Percentiles rank a stretch among this genome's conserved stretches.
Evolutionary conservation across 208 protist genomes (phyloP).

Genomic region (Blechomonas ayalai): DNA sequence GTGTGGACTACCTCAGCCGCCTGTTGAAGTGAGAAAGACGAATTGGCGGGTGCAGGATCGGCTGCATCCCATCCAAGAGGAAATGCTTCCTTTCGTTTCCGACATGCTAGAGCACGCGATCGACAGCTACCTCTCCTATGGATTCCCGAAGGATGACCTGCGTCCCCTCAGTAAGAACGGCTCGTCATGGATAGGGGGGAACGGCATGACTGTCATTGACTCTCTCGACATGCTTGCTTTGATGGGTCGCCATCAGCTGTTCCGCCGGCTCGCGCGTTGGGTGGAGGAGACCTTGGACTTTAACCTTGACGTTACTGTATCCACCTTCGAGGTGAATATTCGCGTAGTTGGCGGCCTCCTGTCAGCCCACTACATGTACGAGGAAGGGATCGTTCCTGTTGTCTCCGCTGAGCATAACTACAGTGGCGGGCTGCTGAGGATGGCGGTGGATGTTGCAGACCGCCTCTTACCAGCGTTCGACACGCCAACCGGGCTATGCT

Average conservation of each 20-base stretch:
- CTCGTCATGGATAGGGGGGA: constrained; percentile 32
- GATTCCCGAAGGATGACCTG: constrained; percentile 89
- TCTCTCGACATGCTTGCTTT: constrained; percentile 64
- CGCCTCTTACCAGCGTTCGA: constrained; percentile 66
- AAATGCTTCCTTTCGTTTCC: constrained; percentile 45
- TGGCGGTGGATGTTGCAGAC: constrained; percentile 48
- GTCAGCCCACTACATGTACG: constrained; percentile 53
- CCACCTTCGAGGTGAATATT: constrained; percentile 90
- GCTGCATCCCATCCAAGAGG: constrained; percentile 25
- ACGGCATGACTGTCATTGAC: constrained; percentile 78
- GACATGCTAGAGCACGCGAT: constrained; percentile 87
- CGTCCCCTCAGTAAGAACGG: constrained; percentile 47
- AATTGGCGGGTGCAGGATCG: too few relatives aligned
- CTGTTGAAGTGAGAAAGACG: too few relatives aligned
- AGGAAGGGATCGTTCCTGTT: constrained; percentile 36
- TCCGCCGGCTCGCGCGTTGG: constrained; percentile 37
- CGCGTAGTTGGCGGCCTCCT: constrained; percentile 81
- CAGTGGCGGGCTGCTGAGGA: constrained; percentile 32
- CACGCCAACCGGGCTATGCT: constrained; percentile 79
- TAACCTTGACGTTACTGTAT: constrained; percentile 57
- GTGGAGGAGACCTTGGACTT: constrained; percentile 54
- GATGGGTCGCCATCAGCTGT: constrained; percentile 23
- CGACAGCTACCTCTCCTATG: constrained; percentile 73
- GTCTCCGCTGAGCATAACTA: constrained; percentile 35
- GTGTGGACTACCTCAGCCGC: too few relatives aligned